phyloP scores from a whole-genome alignment of 306 rosid species.

The Quercus robur region DNA sequence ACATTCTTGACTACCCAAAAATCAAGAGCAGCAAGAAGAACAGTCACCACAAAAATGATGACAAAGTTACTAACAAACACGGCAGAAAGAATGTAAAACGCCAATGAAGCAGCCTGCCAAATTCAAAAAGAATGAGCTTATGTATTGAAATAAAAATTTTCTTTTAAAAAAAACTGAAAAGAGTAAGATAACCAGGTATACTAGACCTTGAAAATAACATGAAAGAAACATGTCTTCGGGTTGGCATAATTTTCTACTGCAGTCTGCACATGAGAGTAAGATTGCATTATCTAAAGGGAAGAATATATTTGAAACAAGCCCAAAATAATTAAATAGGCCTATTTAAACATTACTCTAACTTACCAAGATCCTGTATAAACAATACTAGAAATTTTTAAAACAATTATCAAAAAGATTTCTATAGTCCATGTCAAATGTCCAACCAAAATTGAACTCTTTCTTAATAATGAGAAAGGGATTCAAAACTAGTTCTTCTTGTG shows the following conservation, averaged over 20 bases:
- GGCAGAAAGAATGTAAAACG: conserved; percentile 90
- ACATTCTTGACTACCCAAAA: conserved; percentile 99
- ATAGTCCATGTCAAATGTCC: neutral
- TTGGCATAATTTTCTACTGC: conserved; percentile 89
- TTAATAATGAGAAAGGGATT: neutral
- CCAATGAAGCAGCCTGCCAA: conserved; percentile 86
- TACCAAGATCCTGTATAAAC: neutral
- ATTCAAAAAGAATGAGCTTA: neutral
- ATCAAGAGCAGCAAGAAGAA: conserved; percentile 93
- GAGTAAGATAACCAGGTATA: neutral
- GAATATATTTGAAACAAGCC: neutral
- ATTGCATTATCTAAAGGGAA: neutral
- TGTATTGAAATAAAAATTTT: neutral
- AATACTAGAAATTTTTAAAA: neutral
- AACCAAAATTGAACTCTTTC: neutral
- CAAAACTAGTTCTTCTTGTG: neutral
- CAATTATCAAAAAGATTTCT: neutral
- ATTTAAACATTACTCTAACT: neutral
- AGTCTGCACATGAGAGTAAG: conserved; percentile 47
- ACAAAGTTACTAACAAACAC: conserved; percentile 82
- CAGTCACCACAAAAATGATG: conserved; percentile 97
- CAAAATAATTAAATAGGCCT: neutral
- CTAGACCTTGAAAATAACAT: conserved; percentile 89
- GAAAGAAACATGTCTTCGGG: conserved; percentile 94
- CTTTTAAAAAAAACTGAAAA: too few species aligned